These are phyloP conservation scores for Suillus occidentalis DNA, from an alignment of 768 basidiomycete species.

Conservation along the genomic window DNA sequence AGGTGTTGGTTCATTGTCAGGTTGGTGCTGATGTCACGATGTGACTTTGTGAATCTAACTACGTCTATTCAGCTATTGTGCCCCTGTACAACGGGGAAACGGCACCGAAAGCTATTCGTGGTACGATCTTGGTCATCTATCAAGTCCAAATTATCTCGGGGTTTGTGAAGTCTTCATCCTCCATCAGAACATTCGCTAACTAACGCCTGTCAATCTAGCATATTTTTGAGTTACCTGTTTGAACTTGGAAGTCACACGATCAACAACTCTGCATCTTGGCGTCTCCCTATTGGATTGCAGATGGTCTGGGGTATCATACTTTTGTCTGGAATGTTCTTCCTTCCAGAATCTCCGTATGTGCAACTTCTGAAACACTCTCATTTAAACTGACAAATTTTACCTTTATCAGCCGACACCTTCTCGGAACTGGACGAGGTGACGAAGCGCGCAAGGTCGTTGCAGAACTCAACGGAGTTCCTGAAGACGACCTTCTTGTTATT, in stretches of 20 bases:
- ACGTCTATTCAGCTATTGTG: conserved; percentile 43
- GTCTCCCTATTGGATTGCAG: conserved; percentile 74
- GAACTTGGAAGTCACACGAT: conserved; percentile 65
- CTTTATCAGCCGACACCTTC: conserved; percentile 60
- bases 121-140: conserved; percentile 70
- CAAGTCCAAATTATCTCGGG: conserved; percentile 77
- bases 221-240: conserved; percentile 71
- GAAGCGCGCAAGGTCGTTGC: conserved; percentile 67
- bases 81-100: conserved; percentile 81
- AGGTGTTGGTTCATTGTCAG: conserved; percentile 74
- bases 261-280: conserved; percentile 64
- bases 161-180: conserved; percentile 33
- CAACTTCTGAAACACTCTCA: background rate
- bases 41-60: background rate
- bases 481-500: conserved; percentile 56
- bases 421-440: conserved; percentile 51
- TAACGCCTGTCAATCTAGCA: conserved; percentile 34
- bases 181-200: background rate
- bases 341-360: conserved; percentile 76
- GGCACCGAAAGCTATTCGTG: conserved; percentile 72
- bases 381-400: background rate
- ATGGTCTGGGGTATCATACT: conserved; percentile 67
- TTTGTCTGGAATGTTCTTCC: conserved; percentile 68
- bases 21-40: conserved; percentile 32
- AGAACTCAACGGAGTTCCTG: conserved; percentile 59